Conservation (phyloP, 805 yeast species). For the Kodamaea jinghongensis region DNA sequence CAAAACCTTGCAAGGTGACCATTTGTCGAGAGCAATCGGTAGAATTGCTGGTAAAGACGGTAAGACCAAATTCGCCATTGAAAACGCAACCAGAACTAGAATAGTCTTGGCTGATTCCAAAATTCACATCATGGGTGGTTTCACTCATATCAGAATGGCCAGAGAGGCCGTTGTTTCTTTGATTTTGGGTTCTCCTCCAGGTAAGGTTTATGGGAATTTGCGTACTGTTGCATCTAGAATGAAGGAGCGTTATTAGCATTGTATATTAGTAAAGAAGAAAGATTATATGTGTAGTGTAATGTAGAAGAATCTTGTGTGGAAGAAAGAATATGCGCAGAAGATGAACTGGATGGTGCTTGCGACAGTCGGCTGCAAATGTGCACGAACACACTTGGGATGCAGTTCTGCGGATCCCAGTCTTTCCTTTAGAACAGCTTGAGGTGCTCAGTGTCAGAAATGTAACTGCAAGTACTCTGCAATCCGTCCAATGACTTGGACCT, state of each 20-base stretch:
- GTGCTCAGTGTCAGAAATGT: too few species aligned
- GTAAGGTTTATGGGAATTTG: conserved; percentile 95
- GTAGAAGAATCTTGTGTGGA: too few species aligned
- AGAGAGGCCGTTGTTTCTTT: conserved; percentile 93
- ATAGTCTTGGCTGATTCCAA: conserved; percentile 96
- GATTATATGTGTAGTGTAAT: too few species aligned
- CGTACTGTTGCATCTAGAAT: conserved; percentile 95
- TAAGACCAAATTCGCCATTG: conserved; percentile 96
- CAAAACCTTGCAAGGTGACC: conserved; percentile 93
- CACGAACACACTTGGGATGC: too few species aligned
- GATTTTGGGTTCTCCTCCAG: conserved; percentile 97
- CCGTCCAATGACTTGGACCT: too few species aligned
- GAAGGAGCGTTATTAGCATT: conserved; percentile 81
- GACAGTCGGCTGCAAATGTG: too few species aligned
- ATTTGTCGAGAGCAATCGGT: conserved; percentile 97
- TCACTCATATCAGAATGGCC: conserved; percentile 97
- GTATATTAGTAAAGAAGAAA: conserved; percentile 2
- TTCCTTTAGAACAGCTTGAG: too few species aligned
- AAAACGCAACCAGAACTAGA: conserved; percentile 97
- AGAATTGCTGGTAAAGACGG: conserved; percentile 99
- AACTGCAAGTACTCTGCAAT: too few species aligned
- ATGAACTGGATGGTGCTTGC: too few species aligned
- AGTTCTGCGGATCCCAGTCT: too few species aligned
- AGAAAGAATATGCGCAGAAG: too few species aligned
- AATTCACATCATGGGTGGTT: conserved; percentile 95